These are phyloP conservation scores for Neolentinus lepideus DNA, from an alignment of 1,284 basidiomycete species.

Conservation along the genomic window DNA sequence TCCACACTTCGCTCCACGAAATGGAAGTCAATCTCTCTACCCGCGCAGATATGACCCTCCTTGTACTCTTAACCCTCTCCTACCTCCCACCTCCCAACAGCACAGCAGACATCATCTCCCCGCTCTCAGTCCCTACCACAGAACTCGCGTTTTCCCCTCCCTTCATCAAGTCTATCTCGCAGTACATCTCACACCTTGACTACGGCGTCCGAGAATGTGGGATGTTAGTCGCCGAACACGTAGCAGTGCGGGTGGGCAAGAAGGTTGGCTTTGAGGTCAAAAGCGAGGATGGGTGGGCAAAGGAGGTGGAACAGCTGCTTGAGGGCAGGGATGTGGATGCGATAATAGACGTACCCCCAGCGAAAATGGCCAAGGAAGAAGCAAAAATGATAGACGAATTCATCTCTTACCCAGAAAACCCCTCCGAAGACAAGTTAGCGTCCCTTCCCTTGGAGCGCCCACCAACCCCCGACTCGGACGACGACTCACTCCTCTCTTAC, in stretches of 20 bases:
- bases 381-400: background rate
- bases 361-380: conserved; percentile 3
- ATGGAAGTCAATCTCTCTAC: background rate
- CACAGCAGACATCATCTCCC: conserved; percentile 24
- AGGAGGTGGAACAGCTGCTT: conserved; percentile 47
- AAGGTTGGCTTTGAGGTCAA: conserved; percentile 74
- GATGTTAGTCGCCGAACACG: conserved; percentile 87
- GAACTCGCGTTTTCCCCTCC: conserved; percentile 43
- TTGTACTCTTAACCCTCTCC: conserved; percentile 59
- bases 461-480: conserved; percentile 64
- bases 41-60: conserved; percentile 55
- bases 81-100: conserved; percentile 42
- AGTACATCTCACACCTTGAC: conserved; percentile 78
- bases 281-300: conserved; percentile 62
- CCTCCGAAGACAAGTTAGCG: conserved; percentile 5
- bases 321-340: conserved; percentile 44
- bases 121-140: conserved; percentile 17
- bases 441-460: too few species aligned
- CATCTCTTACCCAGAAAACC: background rate
- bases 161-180: conserved; percentile 71
- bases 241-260: conserved; percentile 55
- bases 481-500: conserved; percentile 82
- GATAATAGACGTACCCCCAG: conserved; percentile 10
- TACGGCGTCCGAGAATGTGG: conserved; percentile 78
- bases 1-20: background rate